Base-by-base conservation (phyloP, 2,329 filamentous ascomycete genomes). In the Ophiocordyceps sinensis region DNA sequence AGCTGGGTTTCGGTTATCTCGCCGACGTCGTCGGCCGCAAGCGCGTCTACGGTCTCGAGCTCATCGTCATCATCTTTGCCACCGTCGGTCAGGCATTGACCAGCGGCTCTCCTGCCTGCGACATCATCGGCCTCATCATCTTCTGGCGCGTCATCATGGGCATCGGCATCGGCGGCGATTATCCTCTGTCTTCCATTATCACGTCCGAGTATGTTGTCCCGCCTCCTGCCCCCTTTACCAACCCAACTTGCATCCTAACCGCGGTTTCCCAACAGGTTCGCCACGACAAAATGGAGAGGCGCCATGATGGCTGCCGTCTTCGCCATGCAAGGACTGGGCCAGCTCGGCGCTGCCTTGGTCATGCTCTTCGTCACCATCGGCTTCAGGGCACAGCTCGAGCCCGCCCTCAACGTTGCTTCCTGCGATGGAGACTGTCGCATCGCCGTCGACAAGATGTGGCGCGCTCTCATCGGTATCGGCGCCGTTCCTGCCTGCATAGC, bases 241-340 rank as follows among this genome's bases (percentile, higher is more conserved):
- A 26, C 8, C 2, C 9, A 37, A 5, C 19, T 19, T 19, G 13
- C 4, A 9, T 28, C 26, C 13, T 28, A 4, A 19, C 30, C 21
- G 3, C 8, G 14, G 9, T 23, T 14, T 23, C 13, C 5, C 17
- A 5, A 5, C 26, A 62, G 59, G 41, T 62, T 91, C 53, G 83
- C 85, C 11, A 88, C 82, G 4, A 89, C 84, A 41, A 86, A 82
- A 61, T 88, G 83, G 78, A 69, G 85, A 60, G 85, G 84, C 49
- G 83, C 83, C 48, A 91, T 91, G 80, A 88, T 93, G 79, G 82
- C 77, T 29, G 71, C 82, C 14, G 85, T 91, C 41, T 91, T 91
- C 53, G 82, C 84, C 49, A 89, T 88, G 82, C 85, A 93, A 59
- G 84, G 85, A 48, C 72, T 91, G 40, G 85, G 85, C 17, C 85